phyloP scores from a whole-genome alignment of 2,329 filamentous ascomycete species.

The Curvularia sp. region DNA sequence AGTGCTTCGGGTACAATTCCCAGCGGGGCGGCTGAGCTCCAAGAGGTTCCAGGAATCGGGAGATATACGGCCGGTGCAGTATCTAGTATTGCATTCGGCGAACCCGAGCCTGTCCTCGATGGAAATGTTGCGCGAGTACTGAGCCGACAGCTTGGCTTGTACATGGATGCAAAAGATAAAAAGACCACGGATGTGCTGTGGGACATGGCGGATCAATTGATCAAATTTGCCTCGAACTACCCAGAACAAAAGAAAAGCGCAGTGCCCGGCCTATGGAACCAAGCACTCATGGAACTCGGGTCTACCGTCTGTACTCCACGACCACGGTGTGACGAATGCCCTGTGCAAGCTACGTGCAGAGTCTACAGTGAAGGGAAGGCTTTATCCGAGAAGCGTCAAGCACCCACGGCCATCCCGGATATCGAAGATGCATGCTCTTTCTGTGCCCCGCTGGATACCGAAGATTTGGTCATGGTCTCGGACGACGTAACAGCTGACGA shows the following conservation, averaged over 20 bases:
- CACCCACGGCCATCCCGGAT: constrained; percentile 24
- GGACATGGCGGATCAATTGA: constrained; percentile 65
- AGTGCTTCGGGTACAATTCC: constrained; percentile 60
- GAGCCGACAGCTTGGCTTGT: constrained; percentile 66
- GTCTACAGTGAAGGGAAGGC: constrained; percentile 43
- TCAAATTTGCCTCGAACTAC: constrained; percentile 57
- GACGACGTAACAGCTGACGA: constrained; percentile 29
- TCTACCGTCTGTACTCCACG: constrained; percentile 68
- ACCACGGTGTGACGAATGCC: constrained; percentile 60
- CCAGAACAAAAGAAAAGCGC: constrained; percentile 53
- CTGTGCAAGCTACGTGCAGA: constrained; percentile 43
- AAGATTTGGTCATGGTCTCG: constrained; percentile 36
- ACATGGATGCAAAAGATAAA: constrained; percentile 65
- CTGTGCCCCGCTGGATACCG: constrained; percentile 41
- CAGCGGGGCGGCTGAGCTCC: constrained; percentile 54
- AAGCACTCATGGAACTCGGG: constrained; percentile 71
- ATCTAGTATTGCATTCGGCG: constrained; percentile 68
- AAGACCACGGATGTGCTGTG: constrained; percentile 63
- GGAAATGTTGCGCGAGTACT: constrained; percentile 69
- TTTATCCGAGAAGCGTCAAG: constrained; percentile 27
- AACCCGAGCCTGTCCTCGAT: constrained; percentile 67
- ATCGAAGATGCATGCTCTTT: constrained; percentile 45
- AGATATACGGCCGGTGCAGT: constrained; percentile 70
- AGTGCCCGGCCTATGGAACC: constrained; percentile 67
- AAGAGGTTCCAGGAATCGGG: constrained; percentile 66